phyloP scores from a whole-genome alignment of 1,284 basidiomycete species.

The Rhodofomes roseus region DNA sequence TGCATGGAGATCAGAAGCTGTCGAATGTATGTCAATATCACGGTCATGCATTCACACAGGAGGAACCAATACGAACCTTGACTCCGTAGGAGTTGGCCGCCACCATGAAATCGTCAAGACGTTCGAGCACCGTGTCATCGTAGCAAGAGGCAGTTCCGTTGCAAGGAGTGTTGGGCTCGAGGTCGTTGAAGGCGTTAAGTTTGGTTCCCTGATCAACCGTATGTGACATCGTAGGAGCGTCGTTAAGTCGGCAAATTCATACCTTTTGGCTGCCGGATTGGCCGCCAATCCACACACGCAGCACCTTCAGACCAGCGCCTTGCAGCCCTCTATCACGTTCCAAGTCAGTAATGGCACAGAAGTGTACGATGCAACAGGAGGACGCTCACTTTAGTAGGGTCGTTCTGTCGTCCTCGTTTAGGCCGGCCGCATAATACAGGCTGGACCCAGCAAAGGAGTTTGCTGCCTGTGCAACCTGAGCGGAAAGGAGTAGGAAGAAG shows the following conservation, averaged over 20 bases:
- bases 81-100: constrained; percentile 33
- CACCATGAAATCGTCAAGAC: constrained; percentile 38
- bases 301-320: constrained; percentile 29
- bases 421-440: constrained; percentile 31
- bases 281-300: constrained; percentile 32
- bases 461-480: constrained; percentile 16
- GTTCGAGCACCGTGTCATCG: constrained; percentile 35
- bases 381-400: constrained; percentile 23
- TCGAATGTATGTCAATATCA: background rate
- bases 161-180: constrained; percentile 34
- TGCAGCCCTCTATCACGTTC: constrained; percentile 21
- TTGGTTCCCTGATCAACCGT: constrained; percentile 23
- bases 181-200: constrained; percentile 26
- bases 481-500: background rate
- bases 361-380: background rate
- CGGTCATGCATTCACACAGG: background rate
- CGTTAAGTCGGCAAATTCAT: background rate
- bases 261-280: constrained; percentile 26
- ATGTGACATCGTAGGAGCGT: background rate
- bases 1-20: constrained; percentile 36
- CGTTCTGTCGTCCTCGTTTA: constrained; percentile 20
- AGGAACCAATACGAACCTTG: constrained; percentile 25
- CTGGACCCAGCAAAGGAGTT: constrained; percentile 30
- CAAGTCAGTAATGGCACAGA: background rate
- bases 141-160: constrained; percentile 25